phyloP scores from a whole-genome alignment of 805 yeast species.

The Pichia manshurica region DNA sequence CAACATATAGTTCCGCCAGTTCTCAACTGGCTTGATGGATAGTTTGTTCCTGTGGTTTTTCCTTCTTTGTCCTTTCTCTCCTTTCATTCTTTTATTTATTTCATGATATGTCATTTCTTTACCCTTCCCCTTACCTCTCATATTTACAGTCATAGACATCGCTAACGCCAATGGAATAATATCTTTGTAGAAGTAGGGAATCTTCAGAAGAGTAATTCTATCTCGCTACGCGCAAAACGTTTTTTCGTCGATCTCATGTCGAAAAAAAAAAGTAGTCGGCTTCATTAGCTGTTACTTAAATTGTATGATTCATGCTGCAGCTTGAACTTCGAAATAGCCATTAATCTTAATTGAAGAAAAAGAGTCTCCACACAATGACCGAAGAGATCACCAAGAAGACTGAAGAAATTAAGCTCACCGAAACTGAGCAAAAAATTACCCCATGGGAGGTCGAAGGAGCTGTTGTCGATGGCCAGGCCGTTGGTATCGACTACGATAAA shows the following conservation, averaged over 20 bases:
- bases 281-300: no score
- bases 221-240: no score
- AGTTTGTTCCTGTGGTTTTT: background rate
- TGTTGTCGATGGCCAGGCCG: conserved; percentile 88
- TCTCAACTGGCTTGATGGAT: background rate
- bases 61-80: background rate
- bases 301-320: no score
- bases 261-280: background rate
- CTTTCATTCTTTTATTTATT: background rate
- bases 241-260: background rate
- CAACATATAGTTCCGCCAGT: conserved; percentile 22
- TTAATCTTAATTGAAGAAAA: no score
- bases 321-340: no score
- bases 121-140: no score
- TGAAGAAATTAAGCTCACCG: conserved; percentile 19
- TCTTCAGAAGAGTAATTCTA: no score
- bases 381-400: conserved; percentile 16
- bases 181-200: no score
- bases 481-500: conserved; percentile 87
- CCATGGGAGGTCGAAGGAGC: conserved; percentile 99
- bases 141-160: no score
- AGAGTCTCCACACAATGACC: conserved; percentile 5
- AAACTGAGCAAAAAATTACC: conserved; percentile 57
- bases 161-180: no score
- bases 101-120: background rate